Evolutionary conservation across 805 yeast genomes (phyloP).

Genomic region (Cyberlindnera meyerae): DNA sequence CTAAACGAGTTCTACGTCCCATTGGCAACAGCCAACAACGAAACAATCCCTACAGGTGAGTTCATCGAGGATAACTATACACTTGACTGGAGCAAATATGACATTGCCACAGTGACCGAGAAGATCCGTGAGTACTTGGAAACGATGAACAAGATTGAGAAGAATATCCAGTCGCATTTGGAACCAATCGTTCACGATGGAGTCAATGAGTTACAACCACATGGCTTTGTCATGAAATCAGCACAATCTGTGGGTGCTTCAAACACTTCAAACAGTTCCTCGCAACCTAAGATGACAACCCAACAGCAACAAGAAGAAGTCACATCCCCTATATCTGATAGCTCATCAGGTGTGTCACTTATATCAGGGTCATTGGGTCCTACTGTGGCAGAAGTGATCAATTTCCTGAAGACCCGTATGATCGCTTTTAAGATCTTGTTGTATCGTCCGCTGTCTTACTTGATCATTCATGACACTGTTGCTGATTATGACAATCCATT

Average conservation of each 20-base stretch:
- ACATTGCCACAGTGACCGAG: slow-evolving; percentile 8
- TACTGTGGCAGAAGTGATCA: slow-evolving; percentile 19
- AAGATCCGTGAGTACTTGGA: slow-evolving; percentile 12
- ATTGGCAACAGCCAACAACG: slow-evolving; percentile 5
- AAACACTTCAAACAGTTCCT: neutral
- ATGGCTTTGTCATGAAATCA: slow-evolving; percentile 20
- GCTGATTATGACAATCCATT: slow-evolving; percentile 12
- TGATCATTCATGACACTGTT: slow-evolving; percentile 16
- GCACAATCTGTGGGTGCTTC: neutral
- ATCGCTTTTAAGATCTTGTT: slow-evolving; percentile 18
- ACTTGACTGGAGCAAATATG: slow-evolving; percentile 18
- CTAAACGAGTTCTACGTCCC: slow-evolving; percentile 23
- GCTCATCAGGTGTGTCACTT: slow-evolving; percentile 13
- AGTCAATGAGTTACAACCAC: slow-evolving; percentile 16
- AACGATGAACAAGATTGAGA: slow-evolving; percentile 21
- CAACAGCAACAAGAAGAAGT: slow-evolving; percentile 1
- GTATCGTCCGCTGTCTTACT: slow-evolving; percentile 20
- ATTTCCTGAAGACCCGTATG: slow-evolving; percentile 21
- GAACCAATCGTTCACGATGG: slow-evolving; percentile 12
- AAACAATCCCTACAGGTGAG: slow-evolving; percentile 6
- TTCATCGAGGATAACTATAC: slow-evolving; percentile 14
- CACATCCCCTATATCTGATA: slow-evolving; percentile 8
- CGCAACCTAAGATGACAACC: neutral
- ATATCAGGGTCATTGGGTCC: slow-evolving; percentile 6
- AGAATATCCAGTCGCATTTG: slow-evolving; percentile 13